Percentiles rank a stretch among this genome's conserved stretches.
Evolutionary conservation across 345 rosid species (phyloP).

Genomic region (Excoecaria agallocha): DNA sequence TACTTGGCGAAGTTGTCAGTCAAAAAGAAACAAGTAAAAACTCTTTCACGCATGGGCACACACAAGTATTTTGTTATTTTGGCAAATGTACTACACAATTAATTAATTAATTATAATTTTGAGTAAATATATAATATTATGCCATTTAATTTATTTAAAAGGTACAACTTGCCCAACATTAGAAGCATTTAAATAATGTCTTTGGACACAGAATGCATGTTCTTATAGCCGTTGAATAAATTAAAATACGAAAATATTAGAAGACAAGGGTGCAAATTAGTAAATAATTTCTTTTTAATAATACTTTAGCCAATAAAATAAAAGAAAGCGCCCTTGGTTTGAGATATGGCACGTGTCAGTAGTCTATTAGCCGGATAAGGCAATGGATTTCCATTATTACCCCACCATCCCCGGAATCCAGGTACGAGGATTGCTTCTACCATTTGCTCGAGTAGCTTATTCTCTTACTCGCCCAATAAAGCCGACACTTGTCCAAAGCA

Average conservation of each 20-base stretch:
- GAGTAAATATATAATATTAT: too few species aligned
- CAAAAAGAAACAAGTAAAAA: too few species aligned
- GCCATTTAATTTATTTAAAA: too few species aligned
- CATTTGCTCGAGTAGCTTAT: not conserved
- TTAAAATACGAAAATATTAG: not conserved
- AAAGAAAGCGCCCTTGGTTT: not conserved
- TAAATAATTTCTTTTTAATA: too few species aligned
- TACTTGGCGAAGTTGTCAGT: too few species aligned
- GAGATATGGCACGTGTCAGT: constrained; percentile 20
- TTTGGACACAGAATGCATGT: not conserved
- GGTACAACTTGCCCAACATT: not conserved
- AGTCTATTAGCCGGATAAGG: constrained; percentile 13
- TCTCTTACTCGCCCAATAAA: not conserved
- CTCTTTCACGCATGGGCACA: too few species aligned
- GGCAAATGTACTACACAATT: too few species aligned
- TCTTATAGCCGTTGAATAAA: not conserved
- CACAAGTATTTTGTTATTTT: too few species aligned
- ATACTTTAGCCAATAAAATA: not conserved
- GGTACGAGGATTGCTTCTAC: constrained; percentile 18
- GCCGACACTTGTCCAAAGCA: constrained; percentile 10
- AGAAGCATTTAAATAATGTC: too few species aligned
- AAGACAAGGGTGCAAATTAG: too few species aligned
- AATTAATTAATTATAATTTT: too few species aligned
- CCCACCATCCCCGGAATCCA: constrained; percentile 17
- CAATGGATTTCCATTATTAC: not conserved